A percentile compares a stretch with the other conserved stretches of the same genome.
phyloP scores from a whole-genome alignment of 352 stramenopile species.

The Hyaloperonospora arabidopsidis region DNA sequence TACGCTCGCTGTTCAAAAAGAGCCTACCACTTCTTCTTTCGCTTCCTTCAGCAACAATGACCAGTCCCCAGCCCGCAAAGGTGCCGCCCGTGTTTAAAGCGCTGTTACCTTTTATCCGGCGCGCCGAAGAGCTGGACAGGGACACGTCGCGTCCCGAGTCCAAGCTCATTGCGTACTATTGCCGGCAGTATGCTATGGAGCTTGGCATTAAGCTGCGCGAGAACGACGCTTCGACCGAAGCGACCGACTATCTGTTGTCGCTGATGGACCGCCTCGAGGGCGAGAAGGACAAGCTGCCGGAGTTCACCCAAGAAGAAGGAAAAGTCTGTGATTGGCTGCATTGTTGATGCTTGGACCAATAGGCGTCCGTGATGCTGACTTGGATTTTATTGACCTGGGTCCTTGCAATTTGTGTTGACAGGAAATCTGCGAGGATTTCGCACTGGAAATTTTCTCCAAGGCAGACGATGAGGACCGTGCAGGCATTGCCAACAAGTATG shows the following conservation, averaged over 20 bases:
- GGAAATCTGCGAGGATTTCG: constrained; percentile 85
- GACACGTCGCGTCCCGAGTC: constrained; percentile 87
- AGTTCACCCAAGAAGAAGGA: constrained; percentile 88
- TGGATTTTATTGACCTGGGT: background rate
- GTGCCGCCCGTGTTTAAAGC: constrained; percentile 91
- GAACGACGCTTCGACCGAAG: constrained; percentile 63
- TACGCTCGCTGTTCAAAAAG: too few species aligned
- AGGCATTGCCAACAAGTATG: constrained; percentile 83
- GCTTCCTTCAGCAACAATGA: constrained; percentile 25
- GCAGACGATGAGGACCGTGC: constrained; percentile 91
- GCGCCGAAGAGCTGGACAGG: constrained; percentile 92
- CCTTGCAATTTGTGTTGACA: constrained; percentile 11
- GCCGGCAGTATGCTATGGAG: constrained; percentile 84
- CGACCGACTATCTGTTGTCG: constrained; percentile 83
- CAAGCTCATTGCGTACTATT: constrained; percentile 93
- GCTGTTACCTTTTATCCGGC: constrained; percentile 89
- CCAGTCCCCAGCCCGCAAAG: constrained; percentile 49
- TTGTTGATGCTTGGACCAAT: background rate
- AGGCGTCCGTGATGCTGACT: constrained; percentile 4
- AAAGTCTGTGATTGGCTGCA: constrained; percentile 32
- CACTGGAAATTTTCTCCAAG: constrained; percentile 89
- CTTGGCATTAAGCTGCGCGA: constrained; percentile 81
- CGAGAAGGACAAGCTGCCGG: constrained; percentile 86
- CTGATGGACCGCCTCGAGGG: constrained; percentile 89
- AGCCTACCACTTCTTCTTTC: background rate